Evolutionary conservation across 805 yeast species (phyloP).

Genomic region (Pichia manshurica): DNA sequence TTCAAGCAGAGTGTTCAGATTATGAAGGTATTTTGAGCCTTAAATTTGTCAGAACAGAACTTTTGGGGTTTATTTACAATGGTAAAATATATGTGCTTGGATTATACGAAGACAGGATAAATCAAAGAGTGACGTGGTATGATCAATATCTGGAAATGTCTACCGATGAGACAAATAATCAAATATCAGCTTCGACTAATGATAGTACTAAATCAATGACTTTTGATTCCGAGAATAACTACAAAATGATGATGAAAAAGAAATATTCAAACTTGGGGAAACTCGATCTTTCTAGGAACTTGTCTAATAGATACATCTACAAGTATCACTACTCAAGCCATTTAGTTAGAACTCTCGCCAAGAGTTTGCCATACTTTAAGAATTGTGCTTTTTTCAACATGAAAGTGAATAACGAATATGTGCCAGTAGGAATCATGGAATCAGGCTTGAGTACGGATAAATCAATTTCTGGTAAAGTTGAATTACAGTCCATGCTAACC

Average conservation of each 20-base stretch:
- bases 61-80: conserved; percentile 79
- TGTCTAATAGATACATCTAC: conserved; percentile 19
- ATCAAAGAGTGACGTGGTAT: conserved; percentile 67
- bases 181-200: neutral
- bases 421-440: conserved; percentile 83
- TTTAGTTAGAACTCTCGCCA: conserved; percentile 74
- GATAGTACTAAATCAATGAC: neutral
- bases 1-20: conserved; percentile 76
- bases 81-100: conserved; percentile 89
- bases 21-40: conserved; percentile 63
- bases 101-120: conserved; percentile 81
- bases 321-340: conserved; percentile 84
- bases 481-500: conserved; percentile 41
- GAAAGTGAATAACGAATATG: conserved; percentile 67
- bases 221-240: conserved; percentile 5
- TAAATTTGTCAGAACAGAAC: conserved; percentile 84
- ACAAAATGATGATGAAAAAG: conserved; percentile 1
- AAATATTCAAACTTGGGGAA: conserved; percentile 1
- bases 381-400: conserved; percentile 93
- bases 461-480: conserved; percentile 30
- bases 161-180: conserved; percentile 5
- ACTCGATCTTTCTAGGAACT: conserved; percentile 7
- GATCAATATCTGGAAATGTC: conserved; percentile 38
- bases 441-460: conserved; percentile 18
- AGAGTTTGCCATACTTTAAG: conserved; percentile 71